Percentiles rank a stretch among this genome's conserved stretches.
These are phyloP conservation scores for Leishmania aethiopica DNA, from an alignment of 208 protist genomes.

Conservation along the genomic window DNA sequence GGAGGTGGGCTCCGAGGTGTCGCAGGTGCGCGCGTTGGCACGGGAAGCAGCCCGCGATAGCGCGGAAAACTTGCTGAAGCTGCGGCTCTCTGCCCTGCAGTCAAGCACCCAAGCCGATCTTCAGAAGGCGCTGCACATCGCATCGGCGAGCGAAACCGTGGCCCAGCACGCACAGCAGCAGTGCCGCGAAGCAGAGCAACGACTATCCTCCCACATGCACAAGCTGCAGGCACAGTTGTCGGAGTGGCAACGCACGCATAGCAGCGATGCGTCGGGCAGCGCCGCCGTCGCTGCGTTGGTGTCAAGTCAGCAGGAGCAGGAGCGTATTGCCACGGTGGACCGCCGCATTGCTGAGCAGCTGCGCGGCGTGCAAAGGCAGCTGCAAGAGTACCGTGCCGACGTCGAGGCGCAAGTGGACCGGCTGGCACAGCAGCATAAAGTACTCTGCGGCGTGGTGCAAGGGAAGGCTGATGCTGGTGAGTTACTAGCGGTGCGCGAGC, in stretches of 20 bases:
- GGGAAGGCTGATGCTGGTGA: slow-evolving; percentile 22
- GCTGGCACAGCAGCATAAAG: slow-evolving; percentile 28
- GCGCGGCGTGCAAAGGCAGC: slow-evolving; percentile 9
- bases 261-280: slow-evolving; percentile 16
- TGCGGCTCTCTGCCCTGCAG: slow-evolving; percentile 56
- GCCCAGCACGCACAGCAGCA: slow-evolving; percentile 36
- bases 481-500: slow-evolving; percentile 15
- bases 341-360: slow-evolving; percentile 19
- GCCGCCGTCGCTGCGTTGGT: background rate
- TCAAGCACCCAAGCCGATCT: slow-evolving; percentile 51
- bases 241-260: slow-evolving; percentile 24
- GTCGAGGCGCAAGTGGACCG: slow-evolving; percentile 19
- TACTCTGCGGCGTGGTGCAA: slow-evolving; percentile 25
- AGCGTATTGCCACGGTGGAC: slow-evolving; percentile 14
- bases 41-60: slow-evolving; percentile 71
- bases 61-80: slow-evolving; percentile 62
- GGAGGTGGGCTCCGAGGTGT: slow-evolving; percentile 63
- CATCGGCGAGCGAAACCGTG: slow-evolving; percentile 42
- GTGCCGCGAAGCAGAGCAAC: slow-evolving; percentile 21
- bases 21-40: slow-evolving; percentile 70
- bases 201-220: slow-evolving; percentile 21
- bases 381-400: slow-evolving; percentile 23
- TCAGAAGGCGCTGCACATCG: slow-evolving; percentile 53
- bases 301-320: slow-evolving; percentile 8
- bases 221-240: slow-evolving; percentile 28